Evolutionary conservation across 75 land plant species (phyloP).

Genomic region (Sequoiadendron giganteum): DNA sequence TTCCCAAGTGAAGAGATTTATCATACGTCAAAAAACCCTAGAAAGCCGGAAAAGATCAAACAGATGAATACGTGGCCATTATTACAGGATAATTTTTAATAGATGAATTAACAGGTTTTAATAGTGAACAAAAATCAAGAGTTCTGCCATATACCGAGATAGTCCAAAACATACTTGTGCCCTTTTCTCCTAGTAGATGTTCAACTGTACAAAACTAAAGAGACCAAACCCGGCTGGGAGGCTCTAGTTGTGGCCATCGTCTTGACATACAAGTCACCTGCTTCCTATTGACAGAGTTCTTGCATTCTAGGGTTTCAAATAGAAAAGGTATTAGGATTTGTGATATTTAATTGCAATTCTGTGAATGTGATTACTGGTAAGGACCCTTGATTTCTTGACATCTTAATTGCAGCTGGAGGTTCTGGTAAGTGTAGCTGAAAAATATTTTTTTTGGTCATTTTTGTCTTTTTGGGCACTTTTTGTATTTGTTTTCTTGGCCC

Average conservation of each 20-base stretch:
- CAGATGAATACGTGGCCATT: background rate
- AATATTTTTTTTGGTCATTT: no score
- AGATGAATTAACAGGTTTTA: background rate
- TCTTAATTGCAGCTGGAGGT: no score
- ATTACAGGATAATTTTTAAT: background rate
- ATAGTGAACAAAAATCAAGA: background rate
- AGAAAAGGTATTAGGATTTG: background rate
- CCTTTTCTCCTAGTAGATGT: background rate
- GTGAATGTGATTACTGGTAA: no score
- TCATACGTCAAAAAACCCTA: background rate
- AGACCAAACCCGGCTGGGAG: background rate
- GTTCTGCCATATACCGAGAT: background rate
- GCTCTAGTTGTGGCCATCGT: background rate
- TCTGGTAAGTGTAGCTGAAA: no score
- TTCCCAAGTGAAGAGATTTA: background rate
- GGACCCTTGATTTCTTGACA: no score
- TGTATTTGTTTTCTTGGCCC: no score
- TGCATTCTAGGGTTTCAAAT: background rate
- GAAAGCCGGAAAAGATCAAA: background rate
- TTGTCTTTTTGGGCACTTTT: no score
- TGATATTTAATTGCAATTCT: no score
- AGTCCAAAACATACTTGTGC: background rate
- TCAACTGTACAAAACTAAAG: background rate
- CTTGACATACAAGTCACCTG: background rate
- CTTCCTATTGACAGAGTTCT: background rate